Evolutionary conservation across 345 rosid species (phyloP).

Genomic region (Rhodamnia rubescens): DNA sequence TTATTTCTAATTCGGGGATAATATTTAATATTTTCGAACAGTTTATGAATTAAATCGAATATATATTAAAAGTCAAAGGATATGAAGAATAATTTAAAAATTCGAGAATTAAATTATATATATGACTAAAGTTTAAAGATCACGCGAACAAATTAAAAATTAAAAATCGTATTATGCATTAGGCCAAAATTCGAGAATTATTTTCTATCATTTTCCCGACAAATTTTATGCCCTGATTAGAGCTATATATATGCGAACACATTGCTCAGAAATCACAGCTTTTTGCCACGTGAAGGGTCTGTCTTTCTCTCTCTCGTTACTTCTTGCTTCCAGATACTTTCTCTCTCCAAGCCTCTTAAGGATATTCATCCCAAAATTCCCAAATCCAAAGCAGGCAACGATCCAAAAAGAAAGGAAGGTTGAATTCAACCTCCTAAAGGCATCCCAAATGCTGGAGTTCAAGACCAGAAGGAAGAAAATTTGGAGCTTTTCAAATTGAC

Average conservation of each 20-base stretch:
- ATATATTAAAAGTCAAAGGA: too few relatives aligned
- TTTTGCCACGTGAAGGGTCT: neutral
- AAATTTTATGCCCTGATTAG: neutral
- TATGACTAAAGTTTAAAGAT: too few relatives aligned
- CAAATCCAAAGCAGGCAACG: neutral
- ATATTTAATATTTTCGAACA: too few relatives aligned
- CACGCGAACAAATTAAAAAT: too few relatives aligned
- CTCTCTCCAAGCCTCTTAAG: neutral
- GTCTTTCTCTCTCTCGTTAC: neutral
- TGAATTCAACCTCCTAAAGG: neutral
- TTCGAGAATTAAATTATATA: too few relatives aligned
- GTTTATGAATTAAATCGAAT: too few relatives aligned
- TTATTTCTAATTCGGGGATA: too few relatives aligned
- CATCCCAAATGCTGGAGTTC: neutral
- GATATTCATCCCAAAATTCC: neutral
- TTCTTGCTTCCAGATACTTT: neutral
- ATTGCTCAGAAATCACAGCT: neutral
- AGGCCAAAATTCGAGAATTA: too few relatives aligned
- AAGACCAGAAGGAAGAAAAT: neutral
- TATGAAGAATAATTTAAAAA: too few relatives aligned
- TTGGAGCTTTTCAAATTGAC: neutral
- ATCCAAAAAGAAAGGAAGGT: neutral
- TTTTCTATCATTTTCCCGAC: too few relatives aligned
- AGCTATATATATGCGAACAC: neutral
- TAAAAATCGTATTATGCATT: too few relatives aligned